phyloP scores from a whole-genome alignment of 2,329 filamentous ascomycete species.

The Phialophora expanda region DNA sequence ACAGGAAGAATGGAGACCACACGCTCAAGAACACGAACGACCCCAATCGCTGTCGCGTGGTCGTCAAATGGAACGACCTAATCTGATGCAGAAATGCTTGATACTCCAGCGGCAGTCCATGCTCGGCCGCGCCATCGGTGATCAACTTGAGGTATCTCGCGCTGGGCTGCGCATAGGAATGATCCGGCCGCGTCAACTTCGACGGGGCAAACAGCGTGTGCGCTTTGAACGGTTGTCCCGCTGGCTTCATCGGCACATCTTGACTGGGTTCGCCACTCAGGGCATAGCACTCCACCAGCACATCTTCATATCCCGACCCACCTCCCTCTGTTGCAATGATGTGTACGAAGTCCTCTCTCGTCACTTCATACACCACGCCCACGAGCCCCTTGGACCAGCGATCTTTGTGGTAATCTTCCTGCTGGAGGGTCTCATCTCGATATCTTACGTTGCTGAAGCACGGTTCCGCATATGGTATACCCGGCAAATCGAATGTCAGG shows the following conservation, averaged over 20 bases:
- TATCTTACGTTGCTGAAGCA: slow-evolving; percentile 84
- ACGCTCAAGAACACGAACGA: slow-evolving; percentile 64
- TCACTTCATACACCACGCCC: slow-evolving; percentile 95
- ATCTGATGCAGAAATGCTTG: slow-evolving; percentile 72
- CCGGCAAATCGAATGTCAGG: slow-evolving; percentile 84
- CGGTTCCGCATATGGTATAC: slow-evolving; percentile 83
- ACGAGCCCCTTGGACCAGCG: slow-evolving; percentile 82
- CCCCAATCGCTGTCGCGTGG: slow-evolving; percentile 68
- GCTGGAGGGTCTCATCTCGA: slow-evolving; percentile 47
- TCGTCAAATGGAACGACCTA: slow-evolving; percentile 73
- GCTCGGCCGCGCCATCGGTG: slow-evolving; percentile 76
- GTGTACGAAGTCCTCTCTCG: slow-evolving; percentile 75
- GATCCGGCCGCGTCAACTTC: slow-evolving; percentile 60
- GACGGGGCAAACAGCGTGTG: slow-evolving; percentile 79
- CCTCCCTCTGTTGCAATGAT: slow-evolving; percentile 93
- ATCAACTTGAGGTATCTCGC: slow-evolving; percentile 82
- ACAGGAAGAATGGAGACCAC: slow-evolving; percentile 64
- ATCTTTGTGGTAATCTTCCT: slow-evolving; percentile 58
- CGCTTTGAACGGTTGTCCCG: slow-evolving; percentile 72
- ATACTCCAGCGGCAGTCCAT: slow-evolving; percentile 79
- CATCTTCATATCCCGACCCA: slow-evolving; percentile 81
- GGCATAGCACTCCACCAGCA: slow-evolving; percentile 76
- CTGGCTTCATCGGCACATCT: slow-evolving; percentile 63
- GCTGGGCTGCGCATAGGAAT: slow-evolving; percentile 78
- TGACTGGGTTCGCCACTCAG: slow-evolving; percentile 62